Percentiles rank a stretch among this genome's conserved stretches.
phyloP scores from a whole-genome alignment of 2,329 filamentous ascomycete species.

The Penicillium sp. region DNA sequence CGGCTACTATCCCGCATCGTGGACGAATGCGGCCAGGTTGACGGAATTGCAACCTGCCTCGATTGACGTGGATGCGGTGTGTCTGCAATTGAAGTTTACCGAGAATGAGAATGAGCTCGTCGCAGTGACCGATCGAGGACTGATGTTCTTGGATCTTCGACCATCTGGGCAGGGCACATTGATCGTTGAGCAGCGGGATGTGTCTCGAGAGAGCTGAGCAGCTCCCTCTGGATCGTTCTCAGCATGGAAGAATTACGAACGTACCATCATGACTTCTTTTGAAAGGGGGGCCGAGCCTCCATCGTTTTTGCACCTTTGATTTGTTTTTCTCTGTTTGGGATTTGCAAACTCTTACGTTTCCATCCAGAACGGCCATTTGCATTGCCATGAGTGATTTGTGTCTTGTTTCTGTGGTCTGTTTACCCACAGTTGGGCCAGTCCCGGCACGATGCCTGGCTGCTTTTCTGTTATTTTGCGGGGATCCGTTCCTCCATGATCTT shows the following conservation, averaged over 20 bases:
- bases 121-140: conserved; percentile 38
- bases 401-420: no score
- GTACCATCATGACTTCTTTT: no score
- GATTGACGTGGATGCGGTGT: conserved; percentile 33
- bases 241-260: background rate
- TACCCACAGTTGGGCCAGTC: no score
- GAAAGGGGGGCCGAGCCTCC: no score
- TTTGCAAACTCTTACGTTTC: no score
- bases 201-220: background rate
- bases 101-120: conserved; percentile 34
- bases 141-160: conserved; percentile 36
- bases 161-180: conserved; percentile 19
- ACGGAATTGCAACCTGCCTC: conserved; percentile 31
- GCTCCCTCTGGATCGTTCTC: background rate
- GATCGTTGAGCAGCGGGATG: background rate
- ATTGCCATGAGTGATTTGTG: no score
- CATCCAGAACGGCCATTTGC: no score
- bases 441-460: no score
- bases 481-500: no score
- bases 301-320: no score
- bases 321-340: no score
- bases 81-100: conserved; percentile 33
- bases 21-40: conserved; percentile 15
- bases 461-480: no score
- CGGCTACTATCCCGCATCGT: conserved; percentile 30